These are phyloP conservation scores for Helianthus annuus DNA, from an alignment of 129 eudicot genomes.

Conservation along the genomic window DNA sequence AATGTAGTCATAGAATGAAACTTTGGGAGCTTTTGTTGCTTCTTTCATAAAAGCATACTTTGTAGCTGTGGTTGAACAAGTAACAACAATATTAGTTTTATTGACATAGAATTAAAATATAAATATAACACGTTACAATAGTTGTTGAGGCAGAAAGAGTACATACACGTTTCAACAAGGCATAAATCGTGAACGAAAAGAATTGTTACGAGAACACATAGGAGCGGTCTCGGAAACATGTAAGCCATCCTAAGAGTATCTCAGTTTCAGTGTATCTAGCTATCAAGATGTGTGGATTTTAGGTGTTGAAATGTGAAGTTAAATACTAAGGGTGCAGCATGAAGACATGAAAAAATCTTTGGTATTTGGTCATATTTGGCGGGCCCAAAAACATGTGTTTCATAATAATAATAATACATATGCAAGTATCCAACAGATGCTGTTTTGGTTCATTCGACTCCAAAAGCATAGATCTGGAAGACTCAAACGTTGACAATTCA, in stretches of 20 bases:
- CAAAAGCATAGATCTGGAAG: too few species aligned
- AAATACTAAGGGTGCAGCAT: too few species aligned
- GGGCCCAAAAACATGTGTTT: too few species aligned
- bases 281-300: not conserved
- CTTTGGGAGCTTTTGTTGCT: constrained; percentile 5
- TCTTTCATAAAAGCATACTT: not conserved
- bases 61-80: not conserved
- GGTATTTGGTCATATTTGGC: too few species aligned
- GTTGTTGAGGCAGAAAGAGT: not conserved
- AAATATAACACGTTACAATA: not conserved
- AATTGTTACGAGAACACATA: not conserved
- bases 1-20: constrained; percentile 9
- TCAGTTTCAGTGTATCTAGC: not conserved
- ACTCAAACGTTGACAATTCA: too few species aligned
- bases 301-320: too few species aligned
- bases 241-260: not conserved
- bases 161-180: not conserved
- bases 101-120: not conserved
- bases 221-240: not conserved
- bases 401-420: too few species aligned
- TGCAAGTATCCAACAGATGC: too few species aligned
- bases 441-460: too few species aligned
- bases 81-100: not conserved
- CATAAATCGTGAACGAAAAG: not conserved
- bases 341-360: too few species aligned